A percentile compares a stretch with the other conserved stretches of the same genome.
phyloP scores from a whole-genome alignment of 2,329 filamentous ascomycete genomes.

The Fusarium poae region DNA sequence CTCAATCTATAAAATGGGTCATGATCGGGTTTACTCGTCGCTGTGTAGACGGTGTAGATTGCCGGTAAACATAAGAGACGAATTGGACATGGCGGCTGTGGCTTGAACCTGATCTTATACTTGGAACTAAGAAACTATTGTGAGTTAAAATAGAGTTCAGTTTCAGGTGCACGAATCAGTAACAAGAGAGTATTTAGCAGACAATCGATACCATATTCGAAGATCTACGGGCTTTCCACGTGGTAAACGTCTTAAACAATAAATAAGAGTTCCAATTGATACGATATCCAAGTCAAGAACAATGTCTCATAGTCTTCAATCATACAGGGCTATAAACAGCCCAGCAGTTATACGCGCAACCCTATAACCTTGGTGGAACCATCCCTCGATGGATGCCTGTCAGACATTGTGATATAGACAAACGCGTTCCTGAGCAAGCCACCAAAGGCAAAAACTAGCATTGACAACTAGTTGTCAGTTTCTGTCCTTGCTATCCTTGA shows the following conservation, averaged over 20 bases:
- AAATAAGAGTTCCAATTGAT: fast-evolving
- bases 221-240: neutral
- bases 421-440: constrained; percentile 11
- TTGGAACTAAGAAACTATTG: fast-evolving
- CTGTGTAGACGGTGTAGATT: neutral
- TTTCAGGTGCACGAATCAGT: fast-evolving
- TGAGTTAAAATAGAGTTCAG: neutral
- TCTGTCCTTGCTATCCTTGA: neutral
- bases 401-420: neutral
- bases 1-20: neutral
- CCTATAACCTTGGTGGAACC: too few relatives aligned
- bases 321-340: neutral
- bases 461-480: neutral
- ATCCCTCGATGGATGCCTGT: neutral
- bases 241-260: neutral
- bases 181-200: neutral
- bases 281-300: fast-evolving
- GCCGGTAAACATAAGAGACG: neutral
- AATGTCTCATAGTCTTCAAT: neutral
- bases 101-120: neutral
- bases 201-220: neutral
- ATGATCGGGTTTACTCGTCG: neutral
- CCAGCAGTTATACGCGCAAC: neutral
- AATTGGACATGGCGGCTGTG: constrained; percentile 8
- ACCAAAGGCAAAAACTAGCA: neutral